Evolutionary conservation across 352 stramenopile species (phyloP).

Genomic region (Phytophthora multivora): DNA sequence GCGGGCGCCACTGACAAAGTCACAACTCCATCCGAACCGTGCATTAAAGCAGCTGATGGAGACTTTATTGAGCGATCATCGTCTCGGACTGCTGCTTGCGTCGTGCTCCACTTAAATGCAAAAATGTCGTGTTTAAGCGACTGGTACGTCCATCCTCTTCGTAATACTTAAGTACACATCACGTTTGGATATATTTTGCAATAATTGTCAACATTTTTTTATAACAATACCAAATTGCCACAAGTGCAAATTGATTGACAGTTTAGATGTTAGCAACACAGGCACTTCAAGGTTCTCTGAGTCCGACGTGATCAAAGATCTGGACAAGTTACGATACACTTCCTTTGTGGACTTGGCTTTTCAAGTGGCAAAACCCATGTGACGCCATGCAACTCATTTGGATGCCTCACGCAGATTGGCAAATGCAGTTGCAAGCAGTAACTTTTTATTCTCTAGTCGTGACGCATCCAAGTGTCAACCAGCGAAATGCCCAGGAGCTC

Average conservation of each 20-base stretch:
- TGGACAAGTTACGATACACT: neutral
- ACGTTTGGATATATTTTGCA: conserved; percentile 13
- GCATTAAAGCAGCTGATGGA: conserved; percentile 78
- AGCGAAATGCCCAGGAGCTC: conserved; percentile 14
- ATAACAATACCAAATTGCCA: too few relatives aligned
- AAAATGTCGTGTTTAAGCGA: neutral
- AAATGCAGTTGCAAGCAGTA: too few relatives aligned
- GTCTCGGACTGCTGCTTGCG: conserved; percentile 58
- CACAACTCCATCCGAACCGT: conserved; percentile 68
- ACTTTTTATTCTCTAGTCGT: conserved; percentile 23
- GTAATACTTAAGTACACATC: conserved; percentile 28
- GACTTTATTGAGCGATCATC: conserved; percentile 66
- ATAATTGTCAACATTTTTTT: neutral
- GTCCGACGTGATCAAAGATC: neutral
- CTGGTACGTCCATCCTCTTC: conserved; percentile 2
- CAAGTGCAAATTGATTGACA: neutral
- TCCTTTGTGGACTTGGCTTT: too few relatives aligned
- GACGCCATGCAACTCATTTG: conserved; percentile 19
- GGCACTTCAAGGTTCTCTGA: conserved; percentile 8
- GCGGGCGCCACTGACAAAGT: conserved; percentile 54
- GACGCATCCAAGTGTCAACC: conserved; percentile 9
- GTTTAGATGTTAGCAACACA: neutral
- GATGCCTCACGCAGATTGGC: conserved; percentile 13
- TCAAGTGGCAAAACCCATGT: conserved; percentile 5
- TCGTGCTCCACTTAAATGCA: conserved; percentile 41